phyloP scores from a whole-genome alignment of 2,329 filamentous ascomycete genomes.

The Arthroderma sp. region DNA sequence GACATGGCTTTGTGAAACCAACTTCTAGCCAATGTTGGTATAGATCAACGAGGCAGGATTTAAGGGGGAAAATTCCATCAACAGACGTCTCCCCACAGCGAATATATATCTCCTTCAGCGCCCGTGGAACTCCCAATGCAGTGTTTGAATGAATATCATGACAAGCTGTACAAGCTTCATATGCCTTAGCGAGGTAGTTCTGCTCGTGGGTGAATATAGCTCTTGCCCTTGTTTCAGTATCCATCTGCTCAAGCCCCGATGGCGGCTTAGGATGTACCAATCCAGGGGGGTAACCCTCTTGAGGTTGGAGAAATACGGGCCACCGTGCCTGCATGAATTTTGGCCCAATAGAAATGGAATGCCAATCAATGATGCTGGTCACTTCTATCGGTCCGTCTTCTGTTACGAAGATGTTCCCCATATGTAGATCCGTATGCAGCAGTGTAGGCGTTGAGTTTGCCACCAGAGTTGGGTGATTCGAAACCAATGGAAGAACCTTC shows the following conservation, averaged over 20 bases:
- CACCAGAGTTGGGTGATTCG: not conserved
- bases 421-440: conserved; percentile 32
- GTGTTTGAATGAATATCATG: not conserved
- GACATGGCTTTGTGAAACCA: not conserved
- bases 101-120: not conserved
- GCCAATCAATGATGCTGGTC: conserved; percentile 33
- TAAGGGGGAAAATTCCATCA: not conserved
- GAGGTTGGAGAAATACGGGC: not conserved
- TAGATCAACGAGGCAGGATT: not conserved
- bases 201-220: not conserved
- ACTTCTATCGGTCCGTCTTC: conserved; percentile 10
- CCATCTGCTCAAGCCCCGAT: not conserved
- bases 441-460: conserved; percentile 12
- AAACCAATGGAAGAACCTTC: not conserved
- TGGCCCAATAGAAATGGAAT: conserved; percentile 24
- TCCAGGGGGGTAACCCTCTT: not conserved
- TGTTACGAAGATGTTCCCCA: conserved; percentile 31
- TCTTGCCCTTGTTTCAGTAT: not conserved
- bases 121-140: not conserved
- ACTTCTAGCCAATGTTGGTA: not conserved
- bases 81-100: not conserved
- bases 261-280: not conserved
- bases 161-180: not conserved
- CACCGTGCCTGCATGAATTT: conserved; percentile 18
- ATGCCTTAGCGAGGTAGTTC: not conserved